Conservation (phyloP, 1,139 yeast species). For the Geotrichum cucujoidarum region DNA sequence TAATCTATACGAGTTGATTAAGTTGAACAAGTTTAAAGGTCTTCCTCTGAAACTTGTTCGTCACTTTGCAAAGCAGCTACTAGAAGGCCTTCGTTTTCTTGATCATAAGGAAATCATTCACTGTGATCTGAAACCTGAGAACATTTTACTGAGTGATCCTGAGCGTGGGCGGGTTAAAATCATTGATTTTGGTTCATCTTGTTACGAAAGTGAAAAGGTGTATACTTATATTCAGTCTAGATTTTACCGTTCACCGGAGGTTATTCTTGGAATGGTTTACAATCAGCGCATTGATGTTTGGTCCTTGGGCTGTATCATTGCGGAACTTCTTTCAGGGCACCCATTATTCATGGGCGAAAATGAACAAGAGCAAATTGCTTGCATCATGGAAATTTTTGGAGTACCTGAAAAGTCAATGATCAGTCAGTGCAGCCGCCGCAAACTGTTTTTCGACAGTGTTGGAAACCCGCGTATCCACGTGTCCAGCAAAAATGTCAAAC, state of each 20-base stretch:
- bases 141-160: slow-evolving; percentile 71
- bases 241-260: slow-evolving; percentile 92
- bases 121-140: slow-evolving; percentile 95
- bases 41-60: slow-evolving; percentile 50
- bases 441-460: slow-evolving; percentile 41
- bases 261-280: slow-evolving; percentile 72
- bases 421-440: slow-evolving; percentile 36
- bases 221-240: slow-evolving; percentile 94
- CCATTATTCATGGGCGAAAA: slow-evolving; percentile 69
- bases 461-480: slow-evolving; percentile 40
- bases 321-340: slow-evolving; percentile 59
- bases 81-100: slow-evolving; percentile 56
- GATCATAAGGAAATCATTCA: slow-evolving; percentile 60
- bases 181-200: slow-evolving; percentile 95
- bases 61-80: slow-evolving; percentile 50
- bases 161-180: slow-evolving; percentile 87
- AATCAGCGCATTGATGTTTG: slow-evolving; percentile 68
- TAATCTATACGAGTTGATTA: slow-evolving; percentile 63
- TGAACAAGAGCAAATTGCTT: slow-evolving; percentile 61
- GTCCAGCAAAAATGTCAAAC: slow-evolving; percentile 36
- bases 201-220: slow-evolving; percentile 83
- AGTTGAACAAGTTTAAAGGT: slow-evolving; percentile 58
- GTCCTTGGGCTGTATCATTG: slow-evolving; percentile 69
- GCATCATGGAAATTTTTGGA: slow-evolving; percentile 58
- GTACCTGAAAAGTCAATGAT: slow-evolving; percentile 48